phyloP scores from a whole-genome alignment of 2,329 filamentous ascomycete genomes.

The Coleophoma cylindrospora region DNA sequence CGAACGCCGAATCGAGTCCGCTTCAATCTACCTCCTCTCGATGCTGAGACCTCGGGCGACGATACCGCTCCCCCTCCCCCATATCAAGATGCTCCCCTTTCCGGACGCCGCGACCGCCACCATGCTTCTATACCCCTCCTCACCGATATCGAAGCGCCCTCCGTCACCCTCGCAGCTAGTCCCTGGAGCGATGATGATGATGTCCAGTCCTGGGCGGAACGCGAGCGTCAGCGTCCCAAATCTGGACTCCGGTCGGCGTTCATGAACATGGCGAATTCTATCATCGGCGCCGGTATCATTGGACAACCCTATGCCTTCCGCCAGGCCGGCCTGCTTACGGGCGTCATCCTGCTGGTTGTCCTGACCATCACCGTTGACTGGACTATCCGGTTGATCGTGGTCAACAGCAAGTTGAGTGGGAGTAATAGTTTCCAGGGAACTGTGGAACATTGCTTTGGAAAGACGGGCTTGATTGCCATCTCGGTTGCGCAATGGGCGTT shows the following conservation, averaged over 20 bases:
- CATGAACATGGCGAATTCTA: constrained; percentile 99
- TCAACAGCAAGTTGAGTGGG: constrained; percentile 95
- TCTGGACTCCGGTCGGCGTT: constrained; percentile 84
- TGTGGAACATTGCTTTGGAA: constrained; percentile 92
- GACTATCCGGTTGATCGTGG: constrained; percentile 95
- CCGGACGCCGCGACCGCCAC: constrained; percentile 22
- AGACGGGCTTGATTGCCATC: constrained; percentile 82
- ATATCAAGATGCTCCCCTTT: constrained; percentile 21
- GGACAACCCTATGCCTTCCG: constrained; percentile 93
- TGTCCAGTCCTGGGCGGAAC: constrained; percentile 43
- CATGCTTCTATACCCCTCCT: constrained; percentile 56
- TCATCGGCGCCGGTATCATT: constrained; percentile 75
- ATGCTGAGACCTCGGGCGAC: constrained; percentile 15
- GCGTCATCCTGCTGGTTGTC: constrained; percentile 69
- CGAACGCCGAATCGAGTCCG: constrained; percentile 27
- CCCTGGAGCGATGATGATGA: constrained; percentile 33
- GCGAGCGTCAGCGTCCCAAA: constrained; percentile 64
- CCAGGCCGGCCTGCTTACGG: constrained; percentile 82
- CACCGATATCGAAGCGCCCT: constrained; percentile 79
- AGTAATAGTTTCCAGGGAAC: constrained; percentile 93
- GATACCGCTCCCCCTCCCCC: constrained; percentile 38
- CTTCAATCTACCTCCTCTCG: constrained; percentile 26
- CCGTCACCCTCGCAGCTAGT: constrained; percentile 55
- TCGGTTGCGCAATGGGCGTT: constrained; percentile 92
- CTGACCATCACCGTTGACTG: constrained; percentile 89